Base-by-base conservation (phyloP, 176 grass and related monocot species). In the Calamus simplicifolius region DNA sequence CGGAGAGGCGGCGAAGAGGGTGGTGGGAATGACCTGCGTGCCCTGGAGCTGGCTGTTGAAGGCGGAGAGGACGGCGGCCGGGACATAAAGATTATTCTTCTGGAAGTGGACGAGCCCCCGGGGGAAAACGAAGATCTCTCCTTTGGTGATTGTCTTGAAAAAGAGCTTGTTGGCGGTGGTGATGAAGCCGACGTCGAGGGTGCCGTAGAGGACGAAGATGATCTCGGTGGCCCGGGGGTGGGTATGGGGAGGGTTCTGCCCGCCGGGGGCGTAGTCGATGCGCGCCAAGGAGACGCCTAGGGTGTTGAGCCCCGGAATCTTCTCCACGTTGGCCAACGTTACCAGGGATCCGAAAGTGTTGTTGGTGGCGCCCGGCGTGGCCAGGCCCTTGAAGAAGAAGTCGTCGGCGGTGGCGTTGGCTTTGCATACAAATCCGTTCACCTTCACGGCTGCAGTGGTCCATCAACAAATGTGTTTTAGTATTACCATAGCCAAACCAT, bases 171-270 rank as follows among this genome's bases (percentile, higher is more conserved):
- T 60, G 58, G 58, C 58, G 58, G 58, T 60, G 27, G 58, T 60
- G 58, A 60, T 60, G 58, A 60, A 60, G 4, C 58, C 28, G 58
- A 60, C 58, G 28, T 60, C 58, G 58, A 60, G 58, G 16, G 17
- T 7, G 58, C 58, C 58, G 7, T 19, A 15, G 28, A 60, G 58
- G 28, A 60, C 14, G 58, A 60, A 60, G 27, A 60, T 16, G 14
- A 60, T 60, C 58, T 60, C 58, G 58, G 58, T 60, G 58, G 58
- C 58, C 5, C 58, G 58, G 27, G 58, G 58, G 58, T 60, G 58
- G 14, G 58, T 60, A 28, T 60, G 58, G 58, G 58, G 58, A 18
- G 58, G 58, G 58, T 35, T 60, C 16, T 35, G 25, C 15, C 58
- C 58, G 2, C 27, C 27, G 0, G 58, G 58, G 25, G 27, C 58